Conservation (phyloP, 805 yeast species). For the Yarrowia keelungensis region DNA sequence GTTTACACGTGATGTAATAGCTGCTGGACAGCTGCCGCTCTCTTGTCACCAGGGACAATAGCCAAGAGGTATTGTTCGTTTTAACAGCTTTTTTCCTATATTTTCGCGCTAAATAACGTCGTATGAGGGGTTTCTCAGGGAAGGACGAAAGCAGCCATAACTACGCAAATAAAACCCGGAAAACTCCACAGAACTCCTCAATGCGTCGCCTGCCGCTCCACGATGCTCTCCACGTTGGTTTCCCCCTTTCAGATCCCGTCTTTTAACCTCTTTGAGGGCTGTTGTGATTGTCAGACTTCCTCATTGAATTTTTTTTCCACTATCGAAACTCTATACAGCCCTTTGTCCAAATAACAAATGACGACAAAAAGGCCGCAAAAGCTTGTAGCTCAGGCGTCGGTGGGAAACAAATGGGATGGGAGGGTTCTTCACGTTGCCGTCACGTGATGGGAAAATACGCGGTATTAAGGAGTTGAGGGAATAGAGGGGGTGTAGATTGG, state of each 20-base stretch:
- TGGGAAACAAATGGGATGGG: background rate
- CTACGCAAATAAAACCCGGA: too few relatives aligned
- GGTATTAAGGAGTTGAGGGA: background rate
- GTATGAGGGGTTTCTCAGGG: background rate
- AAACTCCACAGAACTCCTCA: too few relatives aligned
- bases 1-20: constrained; percentile 9
- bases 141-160: too few relatives aligned
- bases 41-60: background rate
- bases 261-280: background rate
- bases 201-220: background rate
- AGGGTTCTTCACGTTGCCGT: background rate
- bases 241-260: background rate
- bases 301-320: constrained; percentile 14
- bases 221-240: background rate
- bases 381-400: constrained; percentile 7
- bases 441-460: background rate
- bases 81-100: background rate
- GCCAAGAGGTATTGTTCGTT: background rate
- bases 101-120: constrained; percentile 5
- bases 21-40: background rate
- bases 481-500: background rate
- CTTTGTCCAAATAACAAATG: constrained; percentile 1
- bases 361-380: constrained; percentile 26
- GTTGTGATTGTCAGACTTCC: background rate
- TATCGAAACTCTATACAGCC: constrained; percentile 3